phyloP scores from a whole-genome alignment of 2,329 filamentous ascomycete species.

The Ophiostoma quercus region DNA sequence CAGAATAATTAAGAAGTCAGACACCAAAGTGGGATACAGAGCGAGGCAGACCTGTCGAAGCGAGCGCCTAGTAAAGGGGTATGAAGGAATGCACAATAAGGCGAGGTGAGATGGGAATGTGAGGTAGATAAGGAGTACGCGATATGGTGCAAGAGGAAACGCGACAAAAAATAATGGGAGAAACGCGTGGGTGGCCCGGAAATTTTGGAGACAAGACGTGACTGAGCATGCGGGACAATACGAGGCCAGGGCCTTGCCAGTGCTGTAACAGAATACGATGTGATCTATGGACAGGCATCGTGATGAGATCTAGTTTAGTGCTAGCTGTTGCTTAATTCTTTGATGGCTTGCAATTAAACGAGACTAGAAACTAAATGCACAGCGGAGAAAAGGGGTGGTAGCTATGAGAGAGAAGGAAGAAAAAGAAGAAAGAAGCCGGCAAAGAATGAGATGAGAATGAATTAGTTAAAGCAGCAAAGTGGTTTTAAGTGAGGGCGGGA shows the following conservation, averaged over 20 bases:
- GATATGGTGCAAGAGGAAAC: neutral
- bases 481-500: neutral
- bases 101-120: neutral
- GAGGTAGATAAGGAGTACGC: neutral
- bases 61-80: conserved; percentile 4
- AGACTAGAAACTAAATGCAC: neutral
- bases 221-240: neutral
- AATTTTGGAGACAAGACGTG: neutral
- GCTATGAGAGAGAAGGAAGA: neutral
- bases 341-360: too few relatives aligned
- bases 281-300: neutral
- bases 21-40: conserved; percentile 2
- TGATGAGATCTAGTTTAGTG: neutral
- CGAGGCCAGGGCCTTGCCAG: neutral
- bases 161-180: neutral
- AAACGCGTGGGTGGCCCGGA: neutral
- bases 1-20: neutral
- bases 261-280: neutral
- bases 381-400: neutral
- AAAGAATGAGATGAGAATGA: neutral
- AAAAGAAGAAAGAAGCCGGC: neutral
- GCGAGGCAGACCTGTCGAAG: neutral
- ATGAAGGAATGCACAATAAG: conserved; percentile 6
- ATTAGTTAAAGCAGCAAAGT: neutral
- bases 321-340: neutral